phyloP scores from a whole-genome alignment of 176 grass and related monocot genomes.

The Aechmea fasciata region DNA sequence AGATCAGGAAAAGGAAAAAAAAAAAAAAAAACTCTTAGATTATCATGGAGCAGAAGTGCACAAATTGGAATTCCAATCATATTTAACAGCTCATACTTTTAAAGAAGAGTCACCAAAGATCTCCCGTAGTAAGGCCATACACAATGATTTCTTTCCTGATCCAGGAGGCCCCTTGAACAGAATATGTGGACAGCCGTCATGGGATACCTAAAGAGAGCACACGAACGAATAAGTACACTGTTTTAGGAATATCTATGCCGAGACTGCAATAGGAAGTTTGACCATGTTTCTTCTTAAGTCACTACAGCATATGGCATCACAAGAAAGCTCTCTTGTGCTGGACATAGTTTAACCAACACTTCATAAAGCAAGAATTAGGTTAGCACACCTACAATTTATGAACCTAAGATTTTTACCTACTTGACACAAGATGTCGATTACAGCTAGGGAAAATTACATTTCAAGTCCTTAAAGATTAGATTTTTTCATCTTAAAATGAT shows the following conservation, averaged over 20 bases:
- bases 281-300: background rate
- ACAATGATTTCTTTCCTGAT: slow-evolving; percentile 65
- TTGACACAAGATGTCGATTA: too few species aligned
- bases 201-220: slow-evolving; percentile 28
- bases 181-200: slow-evolving; percentile 44
- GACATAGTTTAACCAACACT: too few species aligned
- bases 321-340: too few species aligned
- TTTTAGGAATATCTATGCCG: slow-evolving; percentile 3
- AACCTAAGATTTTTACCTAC: too few species aligned
- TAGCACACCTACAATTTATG: background rate
- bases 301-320: too few species aligned
- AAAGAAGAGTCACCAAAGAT: slow-evolving; percentile 56
- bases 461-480: too few species aligned
- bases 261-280: background rate
- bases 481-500: too few species aligned
- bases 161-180: slow-evolving; percentile 63
- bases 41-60: background rate
- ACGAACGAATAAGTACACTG: slow-evolving; percentile 14
- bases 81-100: slow-evolving; percentile 39
- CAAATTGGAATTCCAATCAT: slow-evolving; percentile 9
- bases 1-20: slow-evolving; percentile 14
- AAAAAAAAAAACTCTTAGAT: slow-evolving; percentile 20
- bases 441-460: too few species aligned
- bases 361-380: too few species aligned
- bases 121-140: slow-evolving; percentile 41